Base-by-base conservation (phyloP, 2,329 filamentous ascomycete genomes). In the Calonectria ilicicola region DNA sequence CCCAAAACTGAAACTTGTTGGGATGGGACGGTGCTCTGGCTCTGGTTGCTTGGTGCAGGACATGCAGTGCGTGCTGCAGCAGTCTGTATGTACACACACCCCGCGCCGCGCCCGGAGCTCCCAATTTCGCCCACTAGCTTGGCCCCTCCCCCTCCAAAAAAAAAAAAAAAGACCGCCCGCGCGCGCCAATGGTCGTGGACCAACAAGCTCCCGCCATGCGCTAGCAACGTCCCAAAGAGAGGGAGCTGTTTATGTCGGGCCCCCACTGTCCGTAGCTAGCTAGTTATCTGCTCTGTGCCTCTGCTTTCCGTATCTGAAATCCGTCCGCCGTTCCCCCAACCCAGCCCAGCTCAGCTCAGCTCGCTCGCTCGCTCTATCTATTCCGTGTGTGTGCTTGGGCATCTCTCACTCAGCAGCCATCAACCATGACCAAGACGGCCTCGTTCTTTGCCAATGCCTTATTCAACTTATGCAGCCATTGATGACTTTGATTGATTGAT, bases 401-500 rank as follows among this genome's bases (percentile, higher is more conserved):
- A 65, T 66, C 35, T 40, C 63, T 70, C 68, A 66, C 63, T 70
- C 68, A 70, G 62, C 68, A 66, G 19, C 32, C 27, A 44, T 23
- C 32, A 10, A 6, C 23, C 63, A 67, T 71, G 69, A 71, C 69
- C 63, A 71, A 71, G 56, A 21, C 27, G 14, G 26, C 26, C 46
- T 32, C 67, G 23, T 64, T 27, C 17, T 47, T 26, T 26, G n/a
- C 12, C 44, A 49, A 26, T 51, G 19, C 26, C 44, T 65, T 49
- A 38, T 66, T 66, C 49, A 40, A 32, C 17, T 27, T 42, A 26
- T 23, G 38, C 40, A 8, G 19, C 60, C 5, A 19, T 23, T 21
- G 27, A 29, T 19, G n/a, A n/a, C n/a, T n/a, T n/a, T n/a, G n/a
- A n/a, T 23, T 21, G 27, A 29, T 19, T 46, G 42, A 46, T 47